These are phyloP conservation scores for Aspergillus sp. DNA, from an alignment of 2,329 filamentous ascomycete genomes.

Conservation along the genomic window DNA sequence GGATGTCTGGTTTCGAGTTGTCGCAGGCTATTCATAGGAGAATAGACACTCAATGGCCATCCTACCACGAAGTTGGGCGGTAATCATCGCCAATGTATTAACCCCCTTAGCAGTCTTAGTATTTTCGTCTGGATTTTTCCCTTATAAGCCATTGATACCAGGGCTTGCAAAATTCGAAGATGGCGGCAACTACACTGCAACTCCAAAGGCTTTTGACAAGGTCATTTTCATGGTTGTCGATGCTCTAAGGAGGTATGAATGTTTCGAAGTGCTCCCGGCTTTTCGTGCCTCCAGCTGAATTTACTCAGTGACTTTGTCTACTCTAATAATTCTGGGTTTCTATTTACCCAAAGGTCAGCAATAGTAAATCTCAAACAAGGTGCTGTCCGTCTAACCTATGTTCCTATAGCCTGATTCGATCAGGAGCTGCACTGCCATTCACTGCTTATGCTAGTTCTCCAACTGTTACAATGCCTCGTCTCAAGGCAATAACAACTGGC, in stretches of 20 bases:
- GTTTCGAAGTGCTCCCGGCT: neutral
- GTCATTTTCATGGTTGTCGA: slow-evolving; percentile 98
- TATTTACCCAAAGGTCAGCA: slow-evolving; percentile 78
- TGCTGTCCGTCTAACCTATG: slow-evolving; percentile 10
- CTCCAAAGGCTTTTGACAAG: slow-evolving; percentile 77
- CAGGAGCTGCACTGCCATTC: slow-evolving; percentile 84
- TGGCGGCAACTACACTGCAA: slow-evolving; percentile 56
- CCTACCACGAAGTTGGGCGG: slow-evolving; percentile 37
- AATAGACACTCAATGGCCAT: slow-evolving; percentile 22
- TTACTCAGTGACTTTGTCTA: slow-evolving; percentile 84
- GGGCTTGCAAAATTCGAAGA: slow-evolving; percentile 70
- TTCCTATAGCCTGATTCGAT: slow-evolving; percentile 70
- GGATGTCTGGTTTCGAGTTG: neutral
- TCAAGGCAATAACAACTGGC: slow-evolving; percentile 96
- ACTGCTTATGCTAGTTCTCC: slow-evolving; percentile 95
- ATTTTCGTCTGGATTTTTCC: slow-evolving; percentile 93
- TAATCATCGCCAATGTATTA: slow-evolving; percentile 72
- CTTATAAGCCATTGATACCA: slow-evolving; percentile 90
- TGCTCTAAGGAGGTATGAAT: slow-evolving; percentile 75
- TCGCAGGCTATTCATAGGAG: neutral
- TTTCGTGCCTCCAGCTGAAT: slow-evolving; percentile 21
- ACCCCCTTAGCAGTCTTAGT: slow-evolving; percentile 72
- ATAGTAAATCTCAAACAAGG: neutral
- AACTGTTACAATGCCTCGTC: slow-evolving; percentile 95
- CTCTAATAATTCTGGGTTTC: slow-evolving; percentile 74